Conservation (phyloP, 1,284 basidiomycete species). For the Sutorius eximius region DNA sequence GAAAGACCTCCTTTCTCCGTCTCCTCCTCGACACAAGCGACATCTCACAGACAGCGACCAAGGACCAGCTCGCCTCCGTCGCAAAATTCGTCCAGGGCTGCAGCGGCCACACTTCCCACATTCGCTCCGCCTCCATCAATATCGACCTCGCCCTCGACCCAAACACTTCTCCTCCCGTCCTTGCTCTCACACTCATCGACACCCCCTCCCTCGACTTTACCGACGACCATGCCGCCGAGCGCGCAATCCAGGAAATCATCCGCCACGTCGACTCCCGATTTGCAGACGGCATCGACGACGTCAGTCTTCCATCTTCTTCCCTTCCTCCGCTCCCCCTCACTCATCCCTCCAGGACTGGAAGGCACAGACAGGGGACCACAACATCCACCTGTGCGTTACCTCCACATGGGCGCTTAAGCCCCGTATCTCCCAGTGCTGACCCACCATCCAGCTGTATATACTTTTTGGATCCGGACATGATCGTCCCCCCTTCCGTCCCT, state of each 20-base stretch:
- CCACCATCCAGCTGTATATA: conserved; percentile 64
- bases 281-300: conserved; percentile 66
- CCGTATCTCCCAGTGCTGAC: conserved; percentile 24
- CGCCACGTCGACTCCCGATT: conserved; percentile 66
- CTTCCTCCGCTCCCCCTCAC: conserved; percentile 7
- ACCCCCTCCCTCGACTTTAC: conserved; percentile 72
- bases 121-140: conserved; percentile 66
- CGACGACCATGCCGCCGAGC: conserved; percentile 59
- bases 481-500: conserved; percentile 64
- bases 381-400: conserved; percentile 72
- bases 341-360: conserved; percentile 56
- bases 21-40: conserved; percentile 74
- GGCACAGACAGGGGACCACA: conserved; percentile 65
- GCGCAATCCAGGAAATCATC: conserved; percentile 60
- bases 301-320: conserved; percentile 43
- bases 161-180: conserved; percentile 42
- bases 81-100: conserved; percentile 76
- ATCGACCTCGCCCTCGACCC: conserved; percentile 56
- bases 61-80: conserved; percentile 70
- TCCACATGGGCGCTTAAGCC: conserved; percentile 23
- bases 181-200: conserved; percentile 72
- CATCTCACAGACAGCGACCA: conserved; percentile 54
- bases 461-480: conserved; percentile 74
- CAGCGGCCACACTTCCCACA: conserved; percentile 63
- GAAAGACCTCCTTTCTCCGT: conserved; percentile 79